Conservation (phyloP, 495 filamentous ascomycete species). For the Parmelia sp. region DNA sequence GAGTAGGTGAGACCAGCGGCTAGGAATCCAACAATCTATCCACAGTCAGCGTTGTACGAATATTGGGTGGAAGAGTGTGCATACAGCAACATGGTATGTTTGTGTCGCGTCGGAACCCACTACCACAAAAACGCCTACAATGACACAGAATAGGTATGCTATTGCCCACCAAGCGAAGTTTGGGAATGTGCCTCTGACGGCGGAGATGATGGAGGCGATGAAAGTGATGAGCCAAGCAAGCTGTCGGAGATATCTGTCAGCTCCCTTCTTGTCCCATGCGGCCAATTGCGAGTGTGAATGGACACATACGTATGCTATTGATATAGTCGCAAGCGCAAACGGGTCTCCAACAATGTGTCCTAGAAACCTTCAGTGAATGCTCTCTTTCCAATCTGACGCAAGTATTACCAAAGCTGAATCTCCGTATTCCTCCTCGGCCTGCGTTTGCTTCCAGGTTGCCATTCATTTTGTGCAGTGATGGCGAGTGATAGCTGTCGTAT, state of each 20-base stretch:
- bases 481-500: constrained; percentile 45
- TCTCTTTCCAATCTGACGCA: neutral
- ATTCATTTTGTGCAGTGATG: constrained; percentile 80
- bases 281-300: constrained; percentile 2
- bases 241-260: constrained; percentile 40
- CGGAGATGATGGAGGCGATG: constrained; percentile 73
- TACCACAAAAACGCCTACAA: constrained; percentile 69
- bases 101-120: constrained; percentile 74
- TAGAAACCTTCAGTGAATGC: constrained; percentile 18
- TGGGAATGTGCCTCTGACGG: constrained; percentile 56
- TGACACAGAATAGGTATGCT: constrained; percentile 76
- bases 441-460: constrained; percentile 39
- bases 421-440: constrained; percentile 45
- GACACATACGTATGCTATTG: constrained; percentile 75
- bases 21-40: constrained; percentile 75
- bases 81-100: constrained; percentile 83
- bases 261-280: neutral
- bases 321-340: constrained; percentile 89
- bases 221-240: constrained; percentile 93
- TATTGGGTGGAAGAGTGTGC: constrained; percentile 22
- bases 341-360: constrained; percentile 83
- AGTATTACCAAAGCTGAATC: constrained; percentile 61
- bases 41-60: constrained; percentile 29
- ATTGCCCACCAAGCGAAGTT: constrained; percentile 87
- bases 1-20: constrained; percentile 75